These are phyloP conservation scores for Rasamsonia emersonii DNA, from an alignment of 2,329 filamentous ascomycete species.

Conservation along the genomic window DNA sequence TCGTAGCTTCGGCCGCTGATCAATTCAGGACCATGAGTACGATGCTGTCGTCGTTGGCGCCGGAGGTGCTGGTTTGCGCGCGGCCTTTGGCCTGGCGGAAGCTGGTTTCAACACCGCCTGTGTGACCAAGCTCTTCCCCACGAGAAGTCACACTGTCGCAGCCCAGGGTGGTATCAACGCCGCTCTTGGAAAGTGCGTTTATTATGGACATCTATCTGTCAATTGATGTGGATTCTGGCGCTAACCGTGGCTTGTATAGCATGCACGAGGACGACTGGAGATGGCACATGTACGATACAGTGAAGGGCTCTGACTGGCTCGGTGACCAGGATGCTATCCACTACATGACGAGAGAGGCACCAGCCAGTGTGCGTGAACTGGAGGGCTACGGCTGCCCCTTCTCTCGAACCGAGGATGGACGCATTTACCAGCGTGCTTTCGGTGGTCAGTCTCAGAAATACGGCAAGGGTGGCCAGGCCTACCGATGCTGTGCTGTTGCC, in stretches of 20 bases:
- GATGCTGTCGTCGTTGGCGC: conserved; percentile 80
- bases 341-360: conserved; percentile 96
- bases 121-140: conserved; percentile 56
- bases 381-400: conserved; percentile 98
- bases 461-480: conserved; percentile 95
- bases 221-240: background rate
- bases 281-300: conserved; percentile 99
- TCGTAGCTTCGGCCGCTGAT: conserved; percentile 11
- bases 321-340: conserved; percentile 97
- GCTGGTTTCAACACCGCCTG: conserved; percentile 58
- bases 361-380: conserved; percentile 83
- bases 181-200: conserved; percentile 34
- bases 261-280: conserved; percentile 99
- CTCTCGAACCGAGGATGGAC: conserved; percentile 83
- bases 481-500: conserved; percentile 91
- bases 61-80: conserved; percentile 55
- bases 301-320: conserved; percentile 96
- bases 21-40: conserved; percentile 80
- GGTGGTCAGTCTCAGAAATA: conserved; percentile 93
- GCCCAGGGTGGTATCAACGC: conserved; percentile 56
- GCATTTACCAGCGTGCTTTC: conserved; percentile 97
- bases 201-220: conserved; percentile 2
- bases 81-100: conserved; percentile 56
- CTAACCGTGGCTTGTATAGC: conserved; percentile 42
- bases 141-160: conserved; percentile 57